phyloP scores from a whole-genome alignment of 2,329 filamentous ascomycete genomes.

The Thielaviopsis musarum region DNA sequence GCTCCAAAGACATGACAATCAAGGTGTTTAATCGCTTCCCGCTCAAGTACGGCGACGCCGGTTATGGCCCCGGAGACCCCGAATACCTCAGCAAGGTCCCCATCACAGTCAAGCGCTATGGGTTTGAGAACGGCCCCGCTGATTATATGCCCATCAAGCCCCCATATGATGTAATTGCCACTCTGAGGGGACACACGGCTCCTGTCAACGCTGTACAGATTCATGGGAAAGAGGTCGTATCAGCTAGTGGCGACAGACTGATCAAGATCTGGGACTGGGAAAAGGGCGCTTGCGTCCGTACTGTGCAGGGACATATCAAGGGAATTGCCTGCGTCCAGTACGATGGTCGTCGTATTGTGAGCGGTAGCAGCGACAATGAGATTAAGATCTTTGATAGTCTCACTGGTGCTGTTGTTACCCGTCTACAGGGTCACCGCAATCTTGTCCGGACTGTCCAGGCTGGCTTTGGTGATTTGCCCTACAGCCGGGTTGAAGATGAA shows the following conservation, averaged over 20 bases:
- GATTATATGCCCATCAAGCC: slow-evolving; percentile 35
- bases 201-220: slow-evolving; percentile 96
- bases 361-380: slow-evolving; percentile 88
- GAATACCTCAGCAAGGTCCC: slow-evolving; percentile 34
- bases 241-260: slow-evolving; percentile 80
- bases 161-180: slow-evolving; percentile 62
- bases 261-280: slow-evolving; percentile 94
- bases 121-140: slow-evolving; percentile 30
- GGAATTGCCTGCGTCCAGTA: slow-evolving; percentile 97
- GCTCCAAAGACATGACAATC: slow-evolving; percentile 93
- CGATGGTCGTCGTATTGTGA: slow-evolving; percentile 83
- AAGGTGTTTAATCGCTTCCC: slow-evolving; percentile 80
- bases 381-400: slow-evolving; percentile 86
- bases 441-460: slow-evolving; percentile 91
- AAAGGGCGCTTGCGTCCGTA: slow-evolving; percentile 57
- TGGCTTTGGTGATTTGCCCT: slow-evolving; percentile 76
- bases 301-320: slow-evolving; percentile 75
- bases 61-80: slow-evolving; percentile 26
- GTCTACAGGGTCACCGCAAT: slow-evolving; percentile 62
- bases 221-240: slow-evolving; percentile 70
- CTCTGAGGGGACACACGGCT: slow-evolving; percentile 67
- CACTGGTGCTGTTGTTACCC: slow-evolving; percentile 77
- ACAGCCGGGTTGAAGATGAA: slow-evolving; percentile 58
- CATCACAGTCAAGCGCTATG: slow-evolving; percentile 34
- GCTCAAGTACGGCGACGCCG: slow-evolving; percentile 42